Base-by-base conservation (phyloP, 805 yeast species). In the Pichia thaimueangensis region DNA sequence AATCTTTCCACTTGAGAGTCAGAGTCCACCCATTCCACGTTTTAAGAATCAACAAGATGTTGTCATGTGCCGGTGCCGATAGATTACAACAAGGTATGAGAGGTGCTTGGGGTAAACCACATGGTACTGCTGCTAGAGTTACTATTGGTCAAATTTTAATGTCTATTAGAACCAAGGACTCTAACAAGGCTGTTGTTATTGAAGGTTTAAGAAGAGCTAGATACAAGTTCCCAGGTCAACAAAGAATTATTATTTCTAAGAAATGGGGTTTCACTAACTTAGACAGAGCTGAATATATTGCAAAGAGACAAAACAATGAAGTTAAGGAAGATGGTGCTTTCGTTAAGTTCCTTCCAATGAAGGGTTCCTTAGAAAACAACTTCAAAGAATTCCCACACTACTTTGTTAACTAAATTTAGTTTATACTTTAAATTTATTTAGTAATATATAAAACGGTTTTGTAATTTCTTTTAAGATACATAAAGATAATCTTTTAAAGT, bases 31-130 rank as follows among this genome's bases (percentile, higher is more conserved):
- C 98, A 64, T 93, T 86, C 97, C 98, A 93, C 82, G 98, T 93
- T 61, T 82, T 93, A 73, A 85, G 98, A 78, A 93, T 93, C 81
- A 93, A 93, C 93, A 93, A 93, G 87, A 93, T 93, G 98, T 88
- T 93, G 96, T 93, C 98, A 69, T 93, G 98, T 82, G 98, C 98
- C 79, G 98, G 98, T 86, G 98, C 98, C 71, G 98, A 93, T 91
- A 88, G 98, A 86, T 83, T 93, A 77, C 98, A 93, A 80, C 97
- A 93, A 80, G 98, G 98, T 89, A 93, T 93, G 98, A 91, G 98
- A 87, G 95, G 95, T 82, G 98, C 98, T 70, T 93, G 97, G 97
- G 98, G 98, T 88, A 93, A 93, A 81, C 98, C 98, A 67, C 96
- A 89, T 66, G 98, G 98, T 81, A 80, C 88, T 67, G 98, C 97